These are phyloP conservation scores for Myxozyma vanderwaltii DNA, from an alignment of 805 yeast genomes.

Conservation along the genomic window DNA sequence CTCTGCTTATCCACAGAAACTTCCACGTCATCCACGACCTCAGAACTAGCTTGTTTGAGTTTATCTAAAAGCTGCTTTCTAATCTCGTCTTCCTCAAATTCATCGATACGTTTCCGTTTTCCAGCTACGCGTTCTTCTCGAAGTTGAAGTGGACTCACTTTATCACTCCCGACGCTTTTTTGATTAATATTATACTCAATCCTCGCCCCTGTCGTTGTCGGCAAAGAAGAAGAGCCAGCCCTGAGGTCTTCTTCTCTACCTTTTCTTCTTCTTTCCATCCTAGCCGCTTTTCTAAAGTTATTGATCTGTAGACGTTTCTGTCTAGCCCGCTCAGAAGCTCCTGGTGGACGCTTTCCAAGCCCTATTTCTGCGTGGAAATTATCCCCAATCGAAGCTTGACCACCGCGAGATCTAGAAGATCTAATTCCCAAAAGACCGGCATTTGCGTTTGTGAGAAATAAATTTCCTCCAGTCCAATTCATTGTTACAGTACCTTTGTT, in stretches of 20 bases:
- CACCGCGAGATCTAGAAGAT: background rate
- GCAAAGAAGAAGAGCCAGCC: background rate
- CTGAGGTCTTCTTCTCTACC: background rate
- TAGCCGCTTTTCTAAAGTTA: slow-evolving; percentile 10
- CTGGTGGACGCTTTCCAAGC: background rate
- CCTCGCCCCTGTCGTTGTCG: background rate
- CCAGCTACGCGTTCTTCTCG: background rate
- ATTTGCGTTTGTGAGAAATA: background rate
- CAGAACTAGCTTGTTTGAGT: background rate
- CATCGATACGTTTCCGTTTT: no score
- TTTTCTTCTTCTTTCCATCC: background rate
- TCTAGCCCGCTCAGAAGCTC: slow-evolving; percentile 4
- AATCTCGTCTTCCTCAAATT: no score
- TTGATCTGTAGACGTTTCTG: slow-evolving; percentile 5
- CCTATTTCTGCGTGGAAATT: background rate
- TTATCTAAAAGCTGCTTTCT: background rate
- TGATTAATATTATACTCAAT: slow-evolving; percentile 10
- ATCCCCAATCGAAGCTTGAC: background rate
- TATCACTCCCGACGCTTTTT: background rate
- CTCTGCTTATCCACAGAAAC: background rate
- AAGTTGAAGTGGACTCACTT: no score
- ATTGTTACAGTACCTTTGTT: no score
- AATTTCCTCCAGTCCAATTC: slow-evolving; percentile 13
- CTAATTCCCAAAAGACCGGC: background rate
- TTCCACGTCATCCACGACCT: background rate